Evolutionary conservation across 2,329 filamentous ascomycete genomes (phyloP), one percentile per base, ranked within the genome.

Genomic region (Diplodia corticola): DNA sequence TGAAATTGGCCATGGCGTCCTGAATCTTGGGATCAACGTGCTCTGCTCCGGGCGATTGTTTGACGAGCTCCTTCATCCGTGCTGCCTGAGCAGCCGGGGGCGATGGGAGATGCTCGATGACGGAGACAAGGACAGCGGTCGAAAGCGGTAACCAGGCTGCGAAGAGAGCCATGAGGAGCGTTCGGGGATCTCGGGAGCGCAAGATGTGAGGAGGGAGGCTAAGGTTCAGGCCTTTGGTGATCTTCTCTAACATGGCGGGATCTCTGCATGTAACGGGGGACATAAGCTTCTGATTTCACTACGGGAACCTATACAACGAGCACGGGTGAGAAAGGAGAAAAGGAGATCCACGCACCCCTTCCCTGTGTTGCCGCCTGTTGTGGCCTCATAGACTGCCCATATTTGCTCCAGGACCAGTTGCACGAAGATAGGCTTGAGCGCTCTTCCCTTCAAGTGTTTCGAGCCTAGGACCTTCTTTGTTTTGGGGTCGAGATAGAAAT

Each of bases 381-480:
- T 97, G 49, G 93, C 94, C 72, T 93, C 88, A 75, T 99, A 99
- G 10, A 95, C 91, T 28, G 93, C 93, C 95, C 95, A 99, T 65
- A 99, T 89, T 68, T 93, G 94, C 71, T 98, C 95, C 64, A 99
- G 84, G 6, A 99, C 95, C 59, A 99, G 83, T 77, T 98, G 95
- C 15, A 98, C 95, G 77, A 99, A 99, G 86, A 99, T 92, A 9
- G 95, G 95, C 79, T 98, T 99, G 68, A 99, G 81, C 67, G 90
- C 87, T 54, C 95, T 86, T 3, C 95, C 95, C 76, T 96, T 98
- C 60, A 99, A 82, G 81, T 99, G 95, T 78, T 97, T 98, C 30
- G 89, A 87, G 0, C 90, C 91, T 5, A 99, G 82, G 0, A 99
- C 89, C 74, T 96, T 92, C 78, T 97, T 99, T 1, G 93, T 96